These are phyloP conservation scores for Parmelia sp. DNA, from an alignment of 495 filamentous ascomycete genomes.

Conservation along the genomic window DNA sequence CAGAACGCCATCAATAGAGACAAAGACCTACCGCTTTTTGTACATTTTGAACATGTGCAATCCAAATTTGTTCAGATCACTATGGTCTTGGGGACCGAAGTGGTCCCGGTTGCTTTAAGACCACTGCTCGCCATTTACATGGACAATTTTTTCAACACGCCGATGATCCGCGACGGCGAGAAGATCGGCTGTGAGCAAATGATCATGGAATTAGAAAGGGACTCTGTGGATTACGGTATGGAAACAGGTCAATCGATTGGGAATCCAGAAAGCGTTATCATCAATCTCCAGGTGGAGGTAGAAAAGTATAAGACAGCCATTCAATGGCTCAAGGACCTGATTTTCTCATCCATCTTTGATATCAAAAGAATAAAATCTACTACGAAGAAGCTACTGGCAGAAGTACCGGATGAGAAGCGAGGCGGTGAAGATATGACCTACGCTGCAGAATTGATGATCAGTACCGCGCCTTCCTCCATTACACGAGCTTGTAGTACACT, in stretches of 20 bases:
- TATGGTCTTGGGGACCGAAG: constrained; percentile 67
- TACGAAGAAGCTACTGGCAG: constrained; percentile 81
- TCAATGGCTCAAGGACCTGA: constrained; percentile 76
- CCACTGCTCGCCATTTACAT: constrained; percentile 79
- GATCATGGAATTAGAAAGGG: constrained; percentile 79
- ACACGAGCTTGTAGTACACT: constrained; percentile 72
- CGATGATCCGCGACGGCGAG: constrained; percentile 70
- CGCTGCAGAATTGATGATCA: constrained; percentile 76
- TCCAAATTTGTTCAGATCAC: constrained; percentile 84
- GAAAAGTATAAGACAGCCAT: constrained; percentile 81
- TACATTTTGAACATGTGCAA: constrained; percentile 93
- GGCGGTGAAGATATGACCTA: constrained; percentile 69
- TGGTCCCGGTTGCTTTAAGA: constrained; percentile 64
- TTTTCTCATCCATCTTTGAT: constrained; percentile 85
- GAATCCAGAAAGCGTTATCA: constrained; percentile 70
- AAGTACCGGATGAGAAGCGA: constrained; percentile 89
- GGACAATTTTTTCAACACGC: constrained; percentile 90
- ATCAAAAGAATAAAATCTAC: constrained; percentile 70
- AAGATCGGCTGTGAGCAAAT: constrained; percentile 84
- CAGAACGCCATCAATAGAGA: constrained; percentile 74
- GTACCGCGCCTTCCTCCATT: constrained; percentile 65
- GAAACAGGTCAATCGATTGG: constrained; percentile 57
- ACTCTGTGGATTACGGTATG: constrained; percentile 78
- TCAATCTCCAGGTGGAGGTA: constrained; percentile 78
- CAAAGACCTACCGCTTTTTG: constrained; percentile 64